These are phyloP conservation scores for Phoma sp. DNA, from an alignment of 2,329 filamentous ascomycete species.

Conservation along the genomic window DNA sequence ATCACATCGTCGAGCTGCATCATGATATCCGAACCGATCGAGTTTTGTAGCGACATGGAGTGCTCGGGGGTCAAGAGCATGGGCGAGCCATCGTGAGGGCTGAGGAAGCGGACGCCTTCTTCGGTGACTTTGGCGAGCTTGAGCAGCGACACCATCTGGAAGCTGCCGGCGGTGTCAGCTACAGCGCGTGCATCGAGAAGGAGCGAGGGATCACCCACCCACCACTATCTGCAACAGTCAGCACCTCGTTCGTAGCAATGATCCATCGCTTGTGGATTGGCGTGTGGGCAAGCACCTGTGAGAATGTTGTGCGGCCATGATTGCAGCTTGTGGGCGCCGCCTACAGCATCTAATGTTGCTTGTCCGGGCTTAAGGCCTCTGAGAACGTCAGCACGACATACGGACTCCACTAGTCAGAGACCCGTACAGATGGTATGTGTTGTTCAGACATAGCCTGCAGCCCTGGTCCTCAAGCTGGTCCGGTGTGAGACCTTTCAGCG, in stretches of 20 bases:
- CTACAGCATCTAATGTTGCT: conserved; percentile 81
- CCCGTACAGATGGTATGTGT: conserved; percentile 83
- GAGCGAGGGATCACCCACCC: conserved; percentile 46
- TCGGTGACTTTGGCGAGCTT: conserved; percentile 94
- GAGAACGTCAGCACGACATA: conserved; percentile 23
- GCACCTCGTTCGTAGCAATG: conserved; percentile 15
- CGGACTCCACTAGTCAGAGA: not conserved
- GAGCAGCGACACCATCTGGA: conserved; percentile 97
- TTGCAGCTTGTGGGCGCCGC: conserved; percentile 92
- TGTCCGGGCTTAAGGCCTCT: conserved; percentile 90
- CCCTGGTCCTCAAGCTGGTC: conserved; percentile 88
- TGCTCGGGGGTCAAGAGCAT: conserved; percentile 98
- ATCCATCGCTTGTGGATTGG: not conserved
- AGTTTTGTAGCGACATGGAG: conserved; percentile 94
- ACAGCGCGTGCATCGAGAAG: conserved; percentile 17
- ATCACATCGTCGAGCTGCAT: conserved; percentile 99
- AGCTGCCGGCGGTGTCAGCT: conserved; percentile 62
- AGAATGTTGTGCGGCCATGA: conserved; percentile 95
- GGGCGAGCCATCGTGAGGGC: conserved; percentile 89
- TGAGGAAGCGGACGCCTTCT: conserved; percentile 93
- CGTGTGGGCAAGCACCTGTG: conserved; percentile 60
- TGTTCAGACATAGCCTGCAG: conserved; percentile 92
- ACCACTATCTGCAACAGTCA: conserved; percentile 52
- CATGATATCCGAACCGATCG: conserved; percentile 91
- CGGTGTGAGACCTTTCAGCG: conserved; percentile 90